Evolutionary conservation across 345 rosid genomes (phyloP), one percentile per base, ranked within the genome.

Genomic region (Populus davidiana): DNA sequence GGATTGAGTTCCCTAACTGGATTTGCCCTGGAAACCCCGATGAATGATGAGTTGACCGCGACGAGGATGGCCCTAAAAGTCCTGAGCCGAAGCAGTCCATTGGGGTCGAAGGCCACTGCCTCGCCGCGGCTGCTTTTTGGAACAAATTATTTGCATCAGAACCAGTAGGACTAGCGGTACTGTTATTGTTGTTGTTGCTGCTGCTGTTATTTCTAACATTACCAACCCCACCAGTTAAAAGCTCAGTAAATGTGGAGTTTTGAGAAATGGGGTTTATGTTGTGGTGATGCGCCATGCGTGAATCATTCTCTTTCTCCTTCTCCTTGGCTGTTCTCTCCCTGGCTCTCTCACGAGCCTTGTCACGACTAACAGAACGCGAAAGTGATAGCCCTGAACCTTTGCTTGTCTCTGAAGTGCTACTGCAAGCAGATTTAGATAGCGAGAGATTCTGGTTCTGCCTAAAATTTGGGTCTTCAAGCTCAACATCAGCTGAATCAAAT

Each of bases 381-480:
- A 96, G 88, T 25, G 99, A 93, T 72, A 93, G 72, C 4, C 96
- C 90, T 1, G 97, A 91, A 59, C 95, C 94, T 81, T 92, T 96
- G 79, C 99, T 93, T 10, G 97, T 96, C 85, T 96, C 99, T 0
- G 99, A 96, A 67, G 87, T 93, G 78, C 99, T 92, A 68, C 99
- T 96, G 72, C 96, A 93, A 80, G 93, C 99, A 39, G 99, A 91
- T 87, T 92, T 94, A 54, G 94, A 91, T 81, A 92, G 25, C 0
- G 93, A 90, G 16, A 81, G 77, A 72, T 89, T 89, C 84, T 86
- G 97, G 41, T 81, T 86, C 81, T 85, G 87, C 52, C 84, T 84
- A 17, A 78, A 79, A 33, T 77, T 80, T 5, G 83, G 85, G 38
- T 89, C 90, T 4, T 86, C 85, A 18, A 85, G 81, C 56, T 89